Evolutionary conservation across 2,329 filamentous ascomycete species (phyloP).

Genomic region (Pseudogymnoascus sp.): DNA sequence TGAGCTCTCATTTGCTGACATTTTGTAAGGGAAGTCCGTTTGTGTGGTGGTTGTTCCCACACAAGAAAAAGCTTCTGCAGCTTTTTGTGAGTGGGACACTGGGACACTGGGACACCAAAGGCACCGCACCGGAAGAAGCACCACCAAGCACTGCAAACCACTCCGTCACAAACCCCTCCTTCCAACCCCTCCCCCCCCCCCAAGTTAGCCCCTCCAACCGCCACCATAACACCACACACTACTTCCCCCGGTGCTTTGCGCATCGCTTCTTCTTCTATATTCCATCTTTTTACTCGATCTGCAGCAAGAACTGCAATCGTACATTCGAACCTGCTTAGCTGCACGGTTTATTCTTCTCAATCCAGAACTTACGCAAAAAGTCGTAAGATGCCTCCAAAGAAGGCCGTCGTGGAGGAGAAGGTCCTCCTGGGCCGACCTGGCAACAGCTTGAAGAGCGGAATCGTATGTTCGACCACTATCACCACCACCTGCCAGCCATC

Average conservation of each 20-base stretch:
- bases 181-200: constrained; percentile 16
- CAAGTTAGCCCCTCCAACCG: constrained; percentile 15
- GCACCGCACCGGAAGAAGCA: background rate
- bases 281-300: constrained; percentile 41
- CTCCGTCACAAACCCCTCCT: constrained; percentile 20
- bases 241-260: constrained; percentile 25
- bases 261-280: constrained; percentile 38
- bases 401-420: constrained; percentile 86
- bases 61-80: constrained; percentile 10
- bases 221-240: constrained; percentile 15
- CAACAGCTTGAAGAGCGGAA: constrained; percentile 98
- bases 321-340: constrained; percentile 27
- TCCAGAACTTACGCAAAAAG: constrained; percentile 49
- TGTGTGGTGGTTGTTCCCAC: background rate
- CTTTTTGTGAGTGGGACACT: constrained; percentile 7
- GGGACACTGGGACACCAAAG: background rate
- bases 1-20: background rate
- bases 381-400: constrained; percentile 92
- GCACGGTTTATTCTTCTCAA: constrained; percentile 33
- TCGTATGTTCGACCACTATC: constrained; percentile 53
- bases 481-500: constrained; percentile 13
- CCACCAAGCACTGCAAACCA: background rate
- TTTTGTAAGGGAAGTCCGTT: background rate
- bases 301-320: constrained; percentile 40
- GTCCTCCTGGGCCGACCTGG: constrained; percentile 89